These are phyloP conservation scores for Cladorrhinum samala DNA, from an alignment of 495 filamentous ascomycete genomes.

Conservation along the genomic window DNA sequence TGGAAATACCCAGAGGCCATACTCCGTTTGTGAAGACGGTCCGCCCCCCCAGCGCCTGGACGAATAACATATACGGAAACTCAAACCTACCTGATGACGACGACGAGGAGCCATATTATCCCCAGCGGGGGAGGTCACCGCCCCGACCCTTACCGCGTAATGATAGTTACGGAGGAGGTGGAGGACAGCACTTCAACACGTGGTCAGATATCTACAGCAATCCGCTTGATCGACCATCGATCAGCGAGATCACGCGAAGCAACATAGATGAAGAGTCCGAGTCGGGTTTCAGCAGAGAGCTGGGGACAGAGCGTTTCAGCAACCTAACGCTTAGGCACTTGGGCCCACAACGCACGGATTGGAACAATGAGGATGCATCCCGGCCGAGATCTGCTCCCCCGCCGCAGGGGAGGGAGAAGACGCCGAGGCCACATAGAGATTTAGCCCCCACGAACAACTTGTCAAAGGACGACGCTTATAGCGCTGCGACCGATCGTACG, in stretches of 20 bases:
- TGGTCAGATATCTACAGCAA: slow-evolving; percentile 25
- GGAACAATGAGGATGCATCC: too few relatives aligned
- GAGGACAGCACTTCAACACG: slow-evolving; percentile 13
- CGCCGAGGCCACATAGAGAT: neutral
- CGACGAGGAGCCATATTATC: slow-evolving; percentile 34
- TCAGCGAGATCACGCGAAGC: neutral
- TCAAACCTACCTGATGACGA: slow-evolving; percentile 23
- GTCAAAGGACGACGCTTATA: neutral
- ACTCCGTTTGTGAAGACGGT: slow-evolving; percentile 20
- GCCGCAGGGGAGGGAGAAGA: neutral
- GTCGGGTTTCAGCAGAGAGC: neutral
- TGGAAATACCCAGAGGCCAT: neutral
- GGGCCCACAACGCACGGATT: neutral
- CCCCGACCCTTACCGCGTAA: slow-evolving; percentile 39
- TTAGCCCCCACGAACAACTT: neutral
- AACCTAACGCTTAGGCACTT: neutral
- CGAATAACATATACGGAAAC: slow-evolving; percentile 20
- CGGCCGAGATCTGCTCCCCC: neutral
- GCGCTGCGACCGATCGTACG: slow-evolving; percentile 4
- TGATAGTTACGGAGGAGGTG: slow-evolving; percentile 25
- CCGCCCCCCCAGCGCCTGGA: slow-evolving; percentile 29
- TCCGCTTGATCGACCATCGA: neutral
- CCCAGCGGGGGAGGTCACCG: slow-evolving; percentile 39
- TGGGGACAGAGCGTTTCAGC: neutral
- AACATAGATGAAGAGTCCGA: neutral